Conservation (phyloP, 371 early-diverging fungal species). For the Mortierella polycephala region DNA sequence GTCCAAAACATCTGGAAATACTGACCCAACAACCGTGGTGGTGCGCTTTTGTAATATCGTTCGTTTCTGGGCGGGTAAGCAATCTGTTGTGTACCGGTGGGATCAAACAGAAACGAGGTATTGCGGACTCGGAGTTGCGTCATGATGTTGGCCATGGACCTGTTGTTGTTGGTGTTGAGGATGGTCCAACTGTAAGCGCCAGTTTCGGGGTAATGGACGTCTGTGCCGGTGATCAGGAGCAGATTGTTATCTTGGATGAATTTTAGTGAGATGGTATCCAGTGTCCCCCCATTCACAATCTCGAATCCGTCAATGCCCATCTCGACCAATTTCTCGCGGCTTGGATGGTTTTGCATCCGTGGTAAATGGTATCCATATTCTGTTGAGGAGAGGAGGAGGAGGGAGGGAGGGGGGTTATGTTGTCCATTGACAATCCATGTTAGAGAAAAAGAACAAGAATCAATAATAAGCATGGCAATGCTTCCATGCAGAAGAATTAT, state of each 20-base stretch:
- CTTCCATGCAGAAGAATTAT: neutral
- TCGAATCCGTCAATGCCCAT: slow-evolving; percentile 85
- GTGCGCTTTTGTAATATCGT: slow-evolving; percentile 58
- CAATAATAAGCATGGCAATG: no score
- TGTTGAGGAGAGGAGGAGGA: slow-evolving; percentile 12
- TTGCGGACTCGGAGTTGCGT: slow-evolving; percentile 68
- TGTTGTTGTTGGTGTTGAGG: slow-evolving; percentile 60
- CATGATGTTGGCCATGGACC: slow-evolving; percentile 64
- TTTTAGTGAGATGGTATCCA: slow-evolving; percentile 71
- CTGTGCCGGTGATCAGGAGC: slow-evolving; percentile 73
- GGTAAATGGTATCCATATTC: slow-evolving; percentile 67
- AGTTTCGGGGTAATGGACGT: slow-evolving; percentile 73
- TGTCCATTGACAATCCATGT: neutral
- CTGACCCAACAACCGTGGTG: slow-evolving; percentile 64
- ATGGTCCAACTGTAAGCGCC: slow-evolving; percentile 74
- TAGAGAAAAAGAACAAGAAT: neutral
- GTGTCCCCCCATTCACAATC: slow-evolving; percentile 68
- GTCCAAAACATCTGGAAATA: slow-evolving; percentile 72
- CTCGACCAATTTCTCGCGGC: slow-evolving; percentile 66
- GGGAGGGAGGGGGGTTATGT: neutral
- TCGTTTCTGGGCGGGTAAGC: slow-evolving; percentile 59
- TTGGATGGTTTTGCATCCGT: slow-evolving; percentile 73
- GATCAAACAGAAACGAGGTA: slow-evolving; percentile 76
- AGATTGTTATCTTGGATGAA: slow-evolving; percentile 59
- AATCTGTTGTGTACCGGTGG: slow-evolving; percentile 71